phyloP scores from a whole-genome alignment of 148 eudicot species.

The Cornus kousa region DNA sequence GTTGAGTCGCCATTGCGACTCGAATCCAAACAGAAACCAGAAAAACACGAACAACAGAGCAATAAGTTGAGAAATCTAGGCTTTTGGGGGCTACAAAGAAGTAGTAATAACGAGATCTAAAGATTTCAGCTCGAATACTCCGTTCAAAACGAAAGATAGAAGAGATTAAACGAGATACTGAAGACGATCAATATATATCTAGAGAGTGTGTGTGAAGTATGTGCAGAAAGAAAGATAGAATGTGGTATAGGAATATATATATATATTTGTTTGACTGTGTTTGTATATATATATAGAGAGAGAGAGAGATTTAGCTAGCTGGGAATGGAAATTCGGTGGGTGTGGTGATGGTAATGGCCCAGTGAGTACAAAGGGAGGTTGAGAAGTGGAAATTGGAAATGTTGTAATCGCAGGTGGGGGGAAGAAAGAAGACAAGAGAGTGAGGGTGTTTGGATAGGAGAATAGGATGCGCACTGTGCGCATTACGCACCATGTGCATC shows the following conservation, averaged over 20 bases:
- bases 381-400: neutral
- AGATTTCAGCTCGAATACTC: too few species aligned
- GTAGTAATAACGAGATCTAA: neutral
- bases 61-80: neutral
- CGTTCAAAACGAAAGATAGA: too few species aligned
- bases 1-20: slow-evolving; percentile 10
- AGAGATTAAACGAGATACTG: too few species aligned
- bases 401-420: neutral
- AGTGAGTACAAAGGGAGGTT: neutral
- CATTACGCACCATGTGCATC: slow-evolving; percentile 5
- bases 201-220: neutral
- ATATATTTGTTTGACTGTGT: neutral
- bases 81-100: neutral
- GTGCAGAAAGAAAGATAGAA: neutral
- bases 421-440: neutral
- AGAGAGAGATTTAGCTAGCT: neutral
- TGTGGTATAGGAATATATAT: too few species aligned
- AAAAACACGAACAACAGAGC: neutral
- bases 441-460: neutral
- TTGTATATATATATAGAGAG: neutral
- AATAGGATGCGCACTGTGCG: neutral
- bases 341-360: neutral
- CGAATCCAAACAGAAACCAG: neutral
- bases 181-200: neutral
- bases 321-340: neutral